Evolutionary conservation across 805 yeast genomes (phyloP).

Genomic region (Metschnikowia amazonensis): DNA sequence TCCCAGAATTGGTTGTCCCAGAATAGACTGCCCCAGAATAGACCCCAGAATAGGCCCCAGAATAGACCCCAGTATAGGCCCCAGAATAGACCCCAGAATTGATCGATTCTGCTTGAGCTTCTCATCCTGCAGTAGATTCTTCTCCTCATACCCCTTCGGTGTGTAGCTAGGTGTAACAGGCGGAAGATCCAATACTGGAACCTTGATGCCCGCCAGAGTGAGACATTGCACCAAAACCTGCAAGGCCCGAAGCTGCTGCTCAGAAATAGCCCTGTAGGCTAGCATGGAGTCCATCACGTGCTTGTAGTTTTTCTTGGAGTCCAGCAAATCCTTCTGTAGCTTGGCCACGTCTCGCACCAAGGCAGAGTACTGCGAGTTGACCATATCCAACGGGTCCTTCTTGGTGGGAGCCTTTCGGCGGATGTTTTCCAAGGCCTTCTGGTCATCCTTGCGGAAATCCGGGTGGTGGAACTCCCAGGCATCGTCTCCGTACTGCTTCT

Average conservation of each 20-base stretch:
- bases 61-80: no score
- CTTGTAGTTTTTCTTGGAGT: conserved; percentile 49
- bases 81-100: no score
- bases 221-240: conserved; percentile 48
- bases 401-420: conserved; percentile 74
- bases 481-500: conserved; percentile 58
- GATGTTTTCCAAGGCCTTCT: conserved; percentile 79
- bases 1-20: neutral
- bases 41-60: no score
- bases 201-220: conserved; percentile 56
- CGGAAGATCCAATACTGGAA: conserved; percentile 64
- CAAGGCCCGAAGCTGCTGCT: conserved; percentile 52
- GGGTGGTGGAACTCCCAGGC: conserved; percentile 97
- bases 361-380: conserved; percentile 17
- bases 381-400: conserved; percentile 25
- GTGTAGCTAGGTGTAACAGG: conserved; percentile 21
- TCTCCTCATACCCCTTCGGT: no score
- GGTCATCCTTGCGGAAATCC: conserved; percentile 71
- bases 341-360: conserved; percentile 32
- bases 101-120: no score
- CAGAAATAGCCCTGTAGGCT: conserved; percentile 53
- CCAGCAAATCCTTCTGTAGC: conserved; percentile 31
- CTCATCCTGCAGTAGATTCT: neutral
- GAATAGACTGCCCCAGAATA: neutral
- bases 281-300: conserved; percentile 60